Evolutionary conservation across 1,139 yeast genomes (phyloP), one percentile per base, ranked within the genome.

Genomic region (Blastobotrys ciferrii): DNA sequence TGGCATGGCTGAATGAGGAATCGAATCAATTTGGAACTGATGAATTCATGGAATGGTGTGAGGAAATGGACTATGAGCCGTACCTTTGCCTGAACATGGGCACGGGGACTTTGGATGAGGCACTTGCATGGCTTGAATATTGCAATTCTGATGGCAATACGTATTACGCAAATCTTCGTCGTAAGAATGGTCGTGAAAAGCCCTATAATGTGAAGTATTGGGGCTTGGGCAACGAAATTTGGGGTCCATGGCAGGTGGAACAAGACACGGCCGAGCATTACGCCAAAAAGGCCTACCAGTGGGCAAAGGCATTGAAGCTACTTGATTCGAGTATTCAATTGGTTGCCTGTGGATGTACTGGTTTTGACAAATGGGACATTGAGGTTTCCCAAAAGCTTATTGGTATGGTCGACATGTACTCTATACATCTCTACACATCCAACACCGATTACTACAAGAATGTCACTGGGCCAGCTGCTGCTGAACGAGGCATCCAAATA

Each of bases 221-320:
- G 71, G 66, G 68, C 6, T 57, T 67, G 17, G 71, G 71, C 6
- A 67, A 67, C 50, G 71, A 67, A 53, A 66, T 67, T 32, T 67
- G 69, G 69, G 71, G 71, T 9, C 61, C 58, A 9, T 67, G 71
- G 70, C 71, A 67, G 53, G 69, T 67, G 19, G 71, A 69, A 6
- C 70, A 66, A 49, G 58, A 62, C 61, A 53, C 55, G 13, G 57
- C 57, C 32, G 68, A 64, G 47, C 67, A 67, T 37, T 67, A 67
- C 48, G 49, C 61, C 38, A 63, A 60, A 47, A 62, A 52, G 42
- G 71, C 71, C 0, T 54, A 49, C 11, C 64, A 66, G 51, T 67
- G 71, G 71, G 68, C 67, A 5, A 67, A 67, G 49, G 71, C 71
- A 5, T 58, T 67, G 32, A 66, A 62, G 50, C 48, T 66, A 35